phyloP scores from a whole-genome alignment of 1,284 basidiomycete species.

The Fomes fomentarius region DNA sequence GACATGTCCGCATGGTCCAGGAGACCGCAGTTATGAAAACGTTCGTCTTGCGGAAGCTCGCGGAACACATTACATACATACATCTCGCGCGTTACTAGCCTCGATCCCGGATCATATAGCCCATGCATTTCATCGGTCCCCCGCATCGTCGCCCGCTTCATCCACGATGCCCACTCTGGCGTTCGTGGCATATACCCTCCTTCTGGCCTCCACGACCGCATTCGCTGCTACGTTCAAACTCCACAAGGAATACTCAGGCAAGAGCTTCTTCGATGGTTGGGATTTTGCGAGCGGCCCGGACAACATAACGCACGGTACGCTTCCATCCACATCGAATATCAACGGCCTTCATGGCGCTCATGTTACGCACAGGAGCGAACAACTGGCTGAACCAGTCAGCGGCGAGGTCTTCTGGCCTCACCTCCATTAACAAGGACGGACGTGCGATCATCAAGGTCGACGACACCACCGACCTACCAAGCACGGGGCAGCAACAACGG shows the following conservation, averaged over 20 bases:
- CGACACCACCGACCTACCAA: constrained; percentile 43
- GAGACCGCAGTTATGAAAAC: too few relatives aligned
- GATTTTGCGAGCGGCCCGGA: constrained; percentile 55
- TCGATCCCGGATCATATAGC: too few relatives aligned
- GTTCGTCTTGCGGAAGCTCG: too few relatives aligned
- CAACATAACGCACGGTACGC: constrained; percentile 47
- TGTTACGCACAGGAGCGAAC: constrained; percentile 25
- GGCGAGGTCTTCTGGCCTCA: constrained; percentile 49
- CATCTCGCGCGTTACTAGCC: too few relatives aligned
- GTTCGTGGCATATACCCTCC: background rate
- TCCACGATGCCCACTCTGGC: too few relatives aligned
- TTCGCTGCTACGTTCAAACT: constrained; percentile 14
- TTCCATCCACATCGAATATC: too few relatives aligned
- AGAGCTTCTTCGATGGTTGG: constrained; percentile 55
- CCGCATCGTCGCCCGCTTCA: too few relatives aligned
- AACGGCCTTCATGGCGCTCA: too few relatives aligned
- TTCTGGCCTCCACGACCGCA: background rate
- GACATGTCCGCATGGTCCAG: too few relatives aligned
- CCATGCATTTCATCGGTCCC: too few relatives aligned
- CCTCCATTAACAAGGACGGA: constrained; percentile 52
- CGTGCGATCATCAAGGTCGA: constrained; percentile 71
- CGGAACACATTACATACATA: too few relatives aligned
- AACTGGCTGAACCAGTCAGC: constrained; percentile 33
- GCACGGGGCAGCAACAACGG: constrained; percentile 61
- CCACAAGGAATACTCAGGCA: constrained; percentile 41